phyloP scores from a whole-genome alignment of 139 green algal genomes.

The Eudorina sp. region DNA sequence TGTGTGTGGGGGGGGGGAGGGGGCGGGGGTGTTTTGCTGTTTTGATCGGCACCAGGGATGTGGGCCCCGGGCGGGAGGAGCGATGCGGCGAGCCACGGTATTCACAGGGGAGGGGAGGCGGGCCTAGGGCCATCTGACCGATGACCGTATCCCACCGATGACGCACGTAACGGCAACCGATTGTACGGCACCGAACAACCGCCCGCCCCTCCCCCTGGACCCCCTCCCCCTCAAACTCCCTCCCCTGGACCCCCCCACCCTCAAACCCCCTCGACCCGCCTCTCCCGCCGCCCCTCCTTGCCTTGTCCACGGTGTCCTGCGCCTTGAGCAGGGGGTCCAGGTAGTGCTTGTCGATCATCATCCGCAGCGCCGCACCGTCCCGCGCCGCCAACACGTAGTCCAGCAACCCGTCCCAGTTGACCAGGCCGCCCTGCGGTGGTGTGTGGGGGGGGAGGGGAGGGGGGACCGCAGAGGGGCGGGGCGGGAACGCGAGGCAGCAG shows the following conservation, averaged over 20 bases:
- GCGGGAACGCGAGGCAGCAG: background rate
- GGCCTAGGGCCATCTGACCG: no score
- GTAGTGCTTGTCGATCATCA: slow-evolving; percentile 2
- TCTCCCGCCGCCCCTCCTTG: no score
- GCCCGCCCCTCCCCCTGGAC: no score
- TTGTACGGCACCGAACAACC: no score
- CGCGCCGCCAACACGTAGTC: background rate
- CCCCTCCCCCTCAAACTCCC: no score
- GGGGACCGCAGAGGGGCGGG: background rate
- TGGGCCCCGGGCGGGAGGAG: no score
- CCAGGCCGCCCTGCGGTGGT: background rate
- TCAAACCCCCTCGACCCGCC: background rate
- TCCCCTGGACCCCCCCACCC: background rate
- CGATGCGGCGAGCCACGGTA: no score
- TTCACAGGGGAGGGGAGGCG: no score
- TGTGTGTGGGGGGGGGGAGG: background rate
- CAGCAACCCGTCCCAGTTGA: background rate
- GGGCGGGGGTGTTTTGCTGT: no score
- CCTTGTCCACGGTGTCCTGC: slow-evolving; percentile 23
- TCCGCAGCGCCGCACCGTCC: background rate
- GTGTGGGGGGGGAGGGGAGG: background rate
- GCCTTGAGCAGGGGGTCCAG: slow-evolving; percentile 27
- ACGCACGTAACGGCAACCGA: no score
- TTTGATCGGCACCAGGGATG: no score
- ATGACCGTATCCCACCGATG: no score